phyloP scores from a whole-genome alignment of 108 stramenopile genomes.

The Cyclotella cryptica region DNA sequence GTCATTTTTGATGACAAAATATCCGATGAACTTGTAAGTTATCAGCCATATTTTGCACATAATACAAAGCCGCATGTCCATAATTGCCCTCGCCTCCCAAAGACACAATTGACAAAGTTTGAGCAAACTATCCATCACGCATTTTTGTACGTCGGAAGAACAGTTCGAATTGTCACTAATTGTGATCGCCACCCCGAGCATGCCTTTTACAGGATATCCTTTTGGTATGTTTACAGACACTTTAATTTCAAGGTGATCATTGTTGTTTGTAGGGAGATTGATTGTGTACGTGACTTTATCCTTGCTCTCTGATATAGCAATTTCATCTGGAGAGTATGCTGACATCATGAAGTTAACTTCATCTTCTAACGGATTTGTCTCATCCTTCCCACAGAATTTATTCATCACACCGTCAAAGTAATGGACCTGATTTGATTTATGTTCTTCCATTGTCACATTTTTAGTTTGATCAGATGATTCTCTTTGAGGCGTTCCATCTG shows the following conservation, averaged over 20 bases:
- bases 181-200: background rate
- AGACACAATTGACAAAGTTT: slow-evolving; percentile 13
- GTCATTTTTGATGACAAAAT: background rate
- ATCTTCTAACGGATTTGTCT: slow-evolving; percentile 9
- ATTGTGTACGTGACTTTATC: slow-evolving; percentile 21
- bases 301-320: slow-evolving; percentile 4
- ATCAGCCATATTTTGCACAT: slow-evolving; percentile 22
- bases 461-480: background rate
- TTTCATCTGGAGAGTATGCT: slow-evolving; percentile 24
- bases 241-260: slow-evolving; percentile 12
- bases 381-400: slow-evolving; percentile 8
- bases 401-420: slow-evolving; percentile 19
- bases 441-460: background rate
- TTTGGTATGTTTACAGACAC: slow-evolving; percentile 17
- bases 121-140: slow-evolving; percentile 19
- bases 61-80: slow-evolving; percentile 15
- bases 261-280: slow-evolving; percentile 12
- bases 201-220: slow-evolving; percentile 20
- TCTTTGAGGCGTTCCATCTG: slow-evolving; percentile 2
- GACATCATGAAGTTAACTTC: slow-evolving; percentile 28
- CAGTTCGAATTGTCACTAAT: slow-evolving; percentile 12
- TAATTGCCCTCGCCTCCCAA: slow-evolving; percentile 25
- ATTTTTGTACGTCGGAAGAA: slow-evolving; percentile 16
- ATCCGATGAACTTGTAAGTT: background rate
- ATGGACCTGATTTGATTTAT: background rate